phyloP scores from a whole-genome alignment of 2,329 filamentous ascomycete species.

The Xylaria sp. region DNA sequence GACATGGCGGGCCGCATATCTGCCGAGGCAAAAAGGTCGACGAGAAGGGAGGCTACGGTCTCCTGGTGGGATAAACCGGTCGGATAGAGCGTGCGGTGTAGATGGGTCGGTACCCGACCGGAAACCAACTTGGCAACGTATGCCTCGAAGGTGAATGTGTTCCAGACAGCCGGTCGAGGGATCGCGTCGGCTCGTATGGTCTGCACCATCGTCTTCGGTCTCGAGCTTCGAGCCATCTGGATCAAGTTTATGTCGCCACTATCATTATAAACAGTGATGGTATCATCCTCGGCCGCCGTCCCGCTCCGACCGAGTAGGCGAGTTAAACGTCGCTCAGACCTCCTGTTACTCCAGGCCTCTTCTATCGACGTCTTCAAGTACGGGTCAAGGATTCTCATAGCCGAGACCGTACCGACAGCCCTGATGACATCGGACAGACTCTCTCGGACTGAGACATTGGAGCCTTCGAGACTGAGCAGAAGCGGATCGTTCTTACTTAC shows the following conservation, averaged over 20 bases:
- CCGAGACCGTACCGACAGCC: conserved; percentile 23
- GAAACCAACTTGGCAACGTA: conserved; percentile 28
- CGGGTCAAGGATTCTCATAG: conserved; percentile 24
- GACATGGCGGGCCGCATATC: conserved; percentile 21
- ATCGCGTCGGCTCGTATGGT: conserved; percentile 27
- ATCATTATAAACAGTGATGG: conserved; percentile 21
- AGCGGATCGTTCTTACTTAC: conserved; percentile 17
- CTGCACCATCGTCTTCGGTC: conserved; percentile 7
- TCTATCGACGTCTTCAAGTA: conserved; percentile 15
- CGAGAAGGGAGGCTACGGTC: conserved; percentile 26
- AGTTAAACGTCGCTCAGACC: conserved; percentile 8
- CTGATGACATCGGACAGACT: conserved; percentile 27
- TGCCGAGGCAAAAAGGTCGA: conserved; percentile 25
- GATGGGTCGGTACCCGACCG: conserved; percentile 24
- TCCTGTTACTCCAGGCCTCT: conserved; percentile 16
- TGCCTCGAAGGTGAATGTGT: conserved; percentile 25
- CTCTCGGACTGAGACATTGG: conserved; percentile 24
- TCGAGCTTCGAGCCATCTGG: conserved; percentile 3
- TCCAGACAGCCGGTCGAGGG: conserved; percentile 25
- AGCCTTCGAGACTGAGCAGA: conserved; percentile 26
- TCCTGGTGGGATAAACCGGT: conserved; percentile 23
- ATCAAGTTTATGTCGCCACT: not conserved
- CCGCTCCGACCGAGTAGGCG: conserved; percentile 14
- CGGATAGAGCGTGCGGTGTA: conserved; percentile 25
- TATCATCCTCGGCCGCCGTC: conserved; percentile 19